These are phyloP conservation scores for Boletus sp. DNA, from an alignment of 768 basidiomycete genomes.

Conservation along the genomic window DNA sequence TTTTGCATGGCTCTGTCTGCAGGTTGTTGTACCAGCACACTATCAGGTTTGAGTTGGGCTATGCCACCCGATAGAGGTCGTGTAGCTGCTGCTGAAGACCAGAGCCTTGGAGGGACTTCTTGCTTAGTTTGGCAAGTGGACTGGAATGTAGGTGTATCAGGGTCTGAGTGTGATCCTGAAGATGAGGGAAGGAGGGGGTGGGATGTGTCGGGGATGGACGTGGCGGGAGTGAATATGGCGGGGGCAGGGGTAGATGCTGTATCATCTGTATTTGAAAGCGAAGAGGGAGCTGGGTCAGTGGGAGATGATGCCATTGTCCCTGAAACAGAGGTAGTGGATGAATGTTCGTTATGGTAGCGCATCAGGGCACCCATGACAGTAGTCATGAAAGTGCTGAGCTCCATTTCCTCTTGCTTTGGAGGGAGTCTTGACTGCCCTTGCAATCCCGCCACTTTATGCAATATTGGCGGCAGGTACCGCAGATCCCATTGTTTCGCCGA, in stretches of 20 bases:
- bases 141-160: too few relatives aligned
- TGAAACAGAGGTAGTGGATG: too few relatives aligned
- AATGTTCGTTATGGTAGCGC: too few relatives aligned
- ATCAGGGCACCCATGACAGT: background rate
- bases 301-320: too few relatives aligned
- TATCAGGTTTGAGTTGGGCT: background rate
- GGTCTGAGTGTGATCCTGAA: too few relatives aligned
- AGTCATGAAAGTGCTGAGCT: background rate
- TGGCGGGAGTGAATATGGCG: background rate
- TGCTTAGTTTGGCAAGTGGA: too few relatives aligned
- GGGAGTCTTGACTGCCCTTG: background rate
- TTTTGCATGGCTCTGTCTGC: background rate
- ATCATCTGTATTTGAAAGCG: too few relatives aligned
- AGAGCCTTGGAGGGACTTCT: too few relatives aligned
- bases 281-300: too few relatives aligned
- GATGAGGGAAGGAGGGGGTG: too few relatives aligned
- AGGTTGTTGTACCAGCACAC: background rate
- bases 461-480: background rate
- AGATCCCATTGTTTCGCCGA: background rate
- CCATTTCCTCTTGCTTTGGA: background rate
- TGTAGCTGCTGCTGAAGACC: background rate
- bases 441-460: background rate
- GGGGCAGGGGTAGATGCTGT: background rate
- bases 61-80: background rate
- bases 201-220: background rate